phyloP scores from a whole-genome alignment of 2,329 filamentous ascomycete species.

The Paramyrothecium sp. region DNA sequence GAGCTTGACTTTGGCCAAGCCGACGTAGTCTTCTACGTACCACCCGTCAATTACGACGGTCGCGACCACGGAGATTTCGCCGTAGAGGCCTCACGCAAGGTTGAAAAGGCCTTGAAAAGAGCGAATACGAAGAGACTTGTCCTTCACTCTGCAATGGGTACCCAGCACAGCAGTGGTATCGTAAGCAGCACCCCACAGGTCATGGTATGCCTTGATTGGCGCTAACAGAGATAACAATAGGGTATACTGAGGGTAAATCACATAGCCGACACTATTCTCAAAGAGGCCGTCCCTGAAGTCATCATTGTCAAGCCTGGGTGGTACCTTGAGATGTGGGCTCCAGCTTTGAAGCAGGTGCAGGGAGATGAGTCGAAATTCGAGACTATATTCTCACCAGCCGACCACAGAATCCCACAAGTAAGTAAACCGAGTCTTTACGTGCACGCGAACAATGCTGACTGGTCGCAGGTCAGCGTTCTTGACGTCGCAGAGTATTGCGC shows the following conservation, averaged over 20 bases:
- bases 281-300: conserved; percentile 15
- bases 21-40: conserved; percentile 30
- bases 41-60: conserved; percentile 25
- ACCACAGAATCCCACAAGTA: conserved; percentile 32
- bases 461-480: conserved; percentile 22
- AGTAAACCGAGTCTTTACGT: background rate
- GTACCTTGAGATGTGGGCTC: conserved; percentile 19
- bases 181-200: conserved; percentile 13
- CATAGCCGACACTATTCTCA: conserved; percentile 16
- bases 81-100: conserved; percentile 15
- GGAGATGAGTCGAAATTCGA: conserved; percentile 19
- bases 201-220: background rate
- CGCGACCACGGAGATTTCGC: conserved; percentile 20
- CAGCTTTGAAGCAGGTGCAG: conserved; percentile 14
- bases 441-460: background rate
- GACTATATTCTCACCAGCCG: conserved; percentile 20
- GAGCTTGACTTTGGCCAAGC: conserved; percentile 25
- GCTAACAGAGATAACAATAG: conserved; percentile 10
- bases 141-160: conserved; percentile 25
- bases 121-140: conserved; percentile 19
- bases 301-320: conserved; percentile 16
- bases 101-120: conserved; percentile 18
- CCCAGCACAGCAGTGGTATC: conserved; percentile 25
- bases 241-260: conserved; percentile 21
- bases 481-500: conserved; percentile 26